Evolutionary conservation across 441 rosid genomes (phyloP), one percentile per base, ranked within the genome.

Genomic region (Mallotus repandus): DNA sequence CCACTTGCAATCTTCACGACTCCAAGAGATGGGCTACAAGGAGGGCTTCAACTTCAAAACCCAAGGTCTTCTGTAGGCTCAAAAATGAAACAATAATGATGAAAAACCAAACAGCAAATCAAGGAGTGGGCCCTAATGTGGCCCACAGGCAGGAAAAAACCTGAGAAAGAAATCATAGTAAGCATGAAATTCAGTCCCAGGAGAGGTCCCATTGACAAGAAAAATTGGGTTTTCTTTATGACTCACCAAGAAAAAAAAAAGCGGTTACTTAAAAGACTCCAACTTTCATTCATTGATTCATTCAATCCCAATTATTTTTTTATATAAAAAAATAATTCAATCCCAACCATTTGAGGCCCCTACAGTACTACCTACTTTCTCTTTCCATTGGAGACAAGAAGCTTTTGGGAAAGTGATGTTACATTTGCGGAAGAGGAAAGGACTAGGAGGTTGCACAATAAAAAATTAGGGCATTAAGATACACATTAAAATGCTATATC

Each of bases 131-230:
- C 41, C 58, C 71, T 29, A 35, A 3, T 3, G 3, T 29, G 58
- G n/a, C 18, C 56, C 56, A 22, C 45, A 46, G 11, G 32, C 41
- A 46, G 22, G 52, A 12, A 60, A 12, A 60, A 29, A 25, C 21
- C 68, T 29, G 22, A 19, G 3, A 19, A 55, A 16, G 41, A 49
- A 57, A 41, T 77, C 8, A 57, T 48, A 10, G 53, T 12, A 48
- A 66, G 41, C 68, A 68, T 68, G 77, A 49, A 69, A 77, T 77
- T 73, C 80, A 69, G 70, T 70, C 74, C 73, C 29, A 52, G 54
- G 25, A 52, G 62, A 38, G 72, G 55, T 25, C 75, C 75, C 67
- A 65, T 56, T 21, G 73, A 72, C 73, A 46, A 53, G 35, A n/a
- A 63, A 69, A 41, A 45, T 45, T 75, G 63, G 69, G 32, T 60